These are phyloP conservation scores for Ramichloridium luteum DNA, from an alignment of 2,329 filamentous ascomycete species.

Conservation along the genomic window DNA sequence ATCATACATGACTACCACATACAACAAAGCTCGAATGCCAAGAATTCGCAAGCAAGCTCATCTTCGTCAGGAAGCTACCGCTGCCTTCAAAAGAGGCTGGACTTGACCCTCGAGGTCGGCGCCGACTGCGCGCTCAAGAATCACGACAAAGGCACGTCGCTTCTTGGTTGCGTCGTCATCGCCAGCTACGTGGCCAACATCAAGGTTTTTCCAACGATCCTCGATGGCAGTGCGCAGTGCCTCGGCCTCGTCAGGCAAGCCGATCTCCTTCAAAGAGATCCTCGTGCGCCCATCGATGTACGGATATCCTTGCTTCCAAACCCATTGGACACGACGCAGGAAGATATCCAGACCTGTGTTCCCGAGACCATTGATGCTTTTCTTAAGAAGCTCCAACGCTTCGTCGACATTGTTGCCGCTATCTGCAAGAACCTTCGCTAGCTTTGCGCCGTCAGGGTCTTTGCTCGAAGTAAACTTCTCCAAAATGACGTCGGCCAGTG, in stretches of 20 bases:
- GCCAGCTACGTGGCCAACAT: constrained; percentile 19
- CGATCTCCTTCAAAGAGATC: constrained; percentile 25
- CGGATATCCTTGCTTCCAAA: constrained; percentile 28
- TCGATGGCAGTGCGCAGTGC: constrained; percentile 26
- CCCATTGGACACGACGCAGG: constrained; percentile 30
- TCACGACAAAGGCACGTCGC: constrained; percentile 28
- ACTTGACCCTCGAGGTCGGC: constrained; percentile 25
- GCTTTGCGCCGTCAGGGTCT: constrained; percentile 21
- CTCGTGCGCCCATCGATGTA: constrained; percentile 29
- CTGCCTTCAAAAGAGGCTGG: background rate
- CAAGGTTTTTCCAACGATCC: constrained; percentile 25
- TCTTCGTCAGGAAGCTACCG: background rate
- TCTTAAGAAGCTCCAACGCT: constrained; percentile 23
- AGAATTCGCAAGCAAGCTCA: too few relatives aligned
- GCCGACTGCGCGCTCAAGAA: constrained; percentile 28
- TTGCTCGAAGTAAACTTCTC: constrained; percentile 23
- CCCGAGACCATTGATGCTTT: constrained; percentile 30
- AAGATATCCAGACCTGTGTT: constrained; percentile 33
- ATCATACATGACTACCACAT: too few relatives aligned
- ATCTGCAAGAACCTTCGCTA: constrained; percentile 24
- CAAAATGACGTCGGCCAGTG: constrained; percentile 22
- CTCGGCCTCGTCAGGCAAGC: constrained; percentile 25
- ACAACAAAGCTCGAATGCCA: too few relatives aligned
- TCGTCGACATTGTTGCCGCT: constrained; percentile 19
- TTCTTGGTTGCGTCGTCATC: constrained; percentile 26